Evolutionary conservation across 371 early-diverging fungal species (phyloP), one percentile per base, ranked within the genome.

Genomic region (Mucor sp.): DNA sequence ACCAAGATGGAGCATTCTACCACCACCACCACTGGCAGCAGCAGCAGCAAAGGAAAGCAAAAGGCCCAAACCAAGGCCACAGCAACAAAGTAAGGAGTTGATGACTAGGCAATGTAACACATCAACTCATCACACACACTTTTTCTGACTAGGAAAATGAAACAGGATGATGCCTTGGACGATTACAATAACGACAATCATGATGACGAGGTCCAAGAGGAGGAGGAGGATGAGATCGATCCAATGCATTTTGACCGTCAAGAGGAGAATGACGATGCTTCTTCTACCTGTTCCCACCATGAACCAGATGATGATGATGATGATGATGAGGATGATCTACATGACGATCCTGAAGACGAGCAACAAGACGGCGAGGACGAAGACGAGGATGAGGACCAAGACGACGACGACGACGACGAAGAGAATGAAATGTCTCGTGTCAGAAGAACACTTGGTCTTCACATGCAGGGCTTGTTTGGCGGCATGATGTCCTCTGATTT

Each of bases 401-500:
- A 77, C 2, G 72, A 69, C 0, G 74, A 82, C 0, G 80, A 76
- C 0, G 80, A 81, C 0, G 79, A 78, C 0, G 79, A 79, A 0
- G 84, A 77, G 0, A 78, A 76, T 6, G 85, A 88, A 23, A 41
- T 81, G 39, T 58, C 68, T 58, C 62, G 80, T 58, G 68, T 78
- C 25, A 57, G 83, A 68, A 72, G 83, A 61, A 65, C 73, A 62
- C 64, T 85, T 57, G 74, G 83, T 66, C 48, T 81, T 53, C 81
- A 81, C 37, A 71, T 84, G 68, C 79, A 83, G 74, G 70, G 83
- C 14, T 65, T 83, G 14, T 81, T 84, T 64, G 78, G 77, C 28
- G 82, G 76, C 55, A 75, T 80, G 39, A 76, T 82, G 55, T 81
- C 85, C 2, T 82, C 83, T 32, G 74, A 80, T 60, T 74, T 77